Evolutionary conservation across 306 rosid genomes (phyloP).

Genomic region (Acacia melanoxylon): DNA sequence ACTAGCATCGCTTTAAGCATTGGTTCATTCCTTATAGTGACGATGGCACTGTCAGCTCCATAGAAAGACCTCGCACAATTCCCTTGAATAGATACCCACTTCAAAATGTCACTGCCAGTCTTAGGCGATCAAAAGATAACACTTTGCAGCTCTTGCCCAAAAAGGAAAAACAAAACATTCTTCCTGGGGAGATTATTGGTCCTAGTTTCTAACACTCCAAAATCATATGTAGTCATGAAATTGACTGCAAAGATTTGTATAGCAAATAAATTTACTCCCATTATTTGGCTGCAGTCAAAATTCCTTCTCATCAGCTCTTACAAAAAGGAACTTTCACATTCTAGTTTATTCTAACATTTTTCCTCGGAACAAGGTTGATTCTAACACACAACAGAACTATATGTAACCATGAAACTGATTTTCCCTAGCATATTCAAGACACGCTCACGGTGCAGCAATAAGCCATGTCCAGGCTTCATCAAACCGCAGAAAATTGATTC

Average conservation of each 20-base stretch:
- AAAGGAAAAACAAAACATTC: background rate
- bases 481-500: background rate
- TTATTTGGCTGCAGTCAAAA: background rate
- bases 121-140: background rate
- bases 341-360: background rate
- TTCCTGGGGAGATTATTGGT: background rate
- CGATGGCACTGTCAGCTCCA: background rate
- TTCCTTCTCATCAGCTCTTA: background rate
- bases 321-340: background rate
- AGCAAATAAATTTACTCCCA: background rate
- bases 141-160: background rate
- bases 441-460: background rate
- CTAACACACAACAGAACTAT: background rate
- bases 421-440: background rate
- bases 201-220: background rate
- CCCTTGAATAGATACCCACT: background rate
- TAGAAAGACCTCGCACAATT: background rate
- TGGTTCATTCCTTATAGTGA: background rate
- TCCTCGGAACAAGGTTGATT: background rate
- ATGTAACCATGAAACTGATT: slow-evolving; percentile 8
- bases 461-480: slow-evolving; percentile 9
- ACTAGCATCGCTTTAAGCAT: background rate
- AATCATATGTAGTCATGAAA: background rate
- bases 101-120: background rate
- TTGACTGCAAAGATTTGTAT: background rate